phyloP scores from a whole-genome alignment of 371 early-diverging fungal genomes.

The Mucor circinelloides region DNA sequence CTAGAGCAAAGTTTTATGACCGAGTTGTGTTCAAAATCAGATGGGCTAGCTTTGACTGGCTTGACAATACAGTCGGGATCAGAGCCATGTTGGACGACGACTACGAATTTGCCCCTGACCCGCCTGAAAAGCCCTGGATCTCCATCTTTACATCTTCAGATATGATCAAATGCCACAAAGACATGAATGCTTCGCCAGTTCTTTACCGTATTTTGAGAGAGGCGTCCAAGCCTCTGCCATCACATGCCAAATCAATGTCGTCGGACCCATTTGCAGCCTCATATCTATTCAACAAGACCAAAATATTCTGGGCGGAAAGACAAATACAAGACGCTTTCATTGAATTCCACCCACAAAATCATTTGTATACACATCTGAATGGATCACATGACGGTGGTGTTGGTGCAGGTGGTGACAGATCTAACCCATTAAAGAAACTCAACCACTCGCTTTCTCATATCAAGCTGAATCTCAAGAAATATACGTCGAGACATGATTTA shows the following conservation, averaged over 20 bases:
- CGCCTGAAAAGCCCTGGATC: constrained; percentile 44
- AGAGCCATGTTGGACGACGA: constrained; percentile 40
- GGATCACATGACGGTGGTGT: background rate
- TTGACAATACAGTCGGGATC: constrained; percentile 24
- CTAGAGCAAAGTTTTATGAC: constrained; percentile 43
- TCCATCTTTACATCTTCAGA: constrained; percentile 34
- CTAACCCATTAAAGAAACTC: constrained; percentile 31
- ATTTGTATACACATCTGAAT: background rate
- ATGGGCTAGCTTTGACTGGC: constrained; percentile 33
- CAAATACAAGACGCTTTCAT: constrained; percentile 30
- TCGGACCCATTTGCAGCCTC: constrained; percentile 39
- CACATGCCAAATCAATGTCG: constrained; percentile 1
- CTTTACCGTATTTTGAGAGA: constrained; percentile 39
- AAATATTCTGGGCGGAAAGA: constrained; percentile 13
- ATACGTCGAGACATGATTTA: constrained; percentile 25
- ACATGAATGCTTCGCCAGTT: constrained; percentile 27
- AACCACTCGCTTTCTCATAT: constrained; percentile 42
- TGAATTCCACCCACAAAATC: constrained; percentile 23
- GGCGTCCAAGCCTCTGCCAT: constrained; percentile 25
- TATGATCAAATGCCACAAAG: constrained; percentile 20
- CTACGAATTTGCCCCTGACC: constrained; percentile 28
- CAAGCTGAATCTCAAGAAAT: constrained; percentile 40
- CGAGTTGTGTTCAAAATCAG: constrained; percentile 29
- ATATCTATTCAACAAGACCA: constrained; percentile 27
- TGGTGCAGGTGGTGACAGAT: background rate